phyloP scores from a whole-genome alignment of 768 basidiomycete species.

The Auriscalpium orientale region DNA sequence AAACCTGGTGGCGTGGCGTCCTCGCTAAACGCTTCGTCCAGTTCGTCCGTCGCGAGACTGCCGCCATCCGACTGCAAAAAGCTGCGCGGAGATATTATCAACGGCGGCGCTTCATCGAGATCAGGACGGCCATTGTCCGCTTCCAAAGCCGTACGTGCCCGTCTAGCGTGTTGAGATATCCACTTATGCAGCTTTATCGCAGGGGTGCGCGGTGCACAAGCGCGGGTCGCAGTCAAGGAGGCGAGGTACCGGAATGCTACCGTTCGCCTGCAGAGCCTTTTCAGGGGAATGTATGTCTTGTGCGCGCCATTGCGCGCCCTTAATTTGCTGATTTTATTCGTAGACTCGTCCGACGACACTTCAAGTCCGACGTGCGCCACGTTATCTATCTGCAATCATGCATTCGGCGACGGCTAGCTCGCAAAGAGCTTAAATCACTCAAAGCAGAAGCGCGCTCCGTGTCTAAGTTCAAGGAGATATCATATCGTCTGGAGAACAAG shows the following conservation, averaged over 20 bases:
- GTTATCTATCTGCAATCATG: conserved; percentile 89
- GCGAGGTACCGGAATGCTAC: conserved; percentile 56
- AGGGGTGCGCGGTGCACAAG: conserved; percentile 73
- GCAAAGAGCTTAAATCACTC: conserved; percentile 76
- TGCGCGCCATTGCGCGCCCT: conserved; percentile 3
- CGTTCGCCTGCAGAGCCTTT: conserved; percentile 67
- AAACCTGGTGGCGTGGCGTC: conserved; percentile 93
- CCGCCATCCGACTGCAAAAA: conserved; percentile 72
- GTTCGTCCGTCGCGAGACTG: conserved; percentile 60
- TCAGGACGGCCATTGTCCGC: conserved; percentile 53
- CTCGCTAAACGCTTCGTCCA: conserved; percentile 66
- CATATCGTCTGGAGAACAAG: conserved; percentile 96
- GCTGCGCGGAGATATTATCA: conserved; percentile 67
- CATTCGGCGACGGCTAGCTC: conserved; percentile 80
- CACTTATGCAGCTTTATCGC: conserved; percentile 7
- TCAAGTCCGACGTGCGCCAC: conserved; percentile 54
- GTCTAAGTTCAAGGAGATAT: conserved; percentile 97
- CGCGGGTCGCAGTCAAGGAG: conserved; percentile 53
- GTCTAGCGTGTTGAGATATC: background rate
- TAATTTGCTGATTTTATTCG: conserved; percentile 2
- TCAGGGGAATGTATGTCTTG: conserved; percentile 77
- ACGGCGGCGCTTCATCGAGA: conserved; percentile 58
- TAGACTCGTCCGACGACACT: conserved; percentile 48
- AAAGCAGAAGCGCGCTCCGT: conserved; percentile 93
- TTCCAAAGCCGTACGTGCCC: conserved; percentile 80